Evolutionary conservation across 768 basidiomycete genomes (phyloP).

Genomic region (Suillus occidentalis): DNA sequence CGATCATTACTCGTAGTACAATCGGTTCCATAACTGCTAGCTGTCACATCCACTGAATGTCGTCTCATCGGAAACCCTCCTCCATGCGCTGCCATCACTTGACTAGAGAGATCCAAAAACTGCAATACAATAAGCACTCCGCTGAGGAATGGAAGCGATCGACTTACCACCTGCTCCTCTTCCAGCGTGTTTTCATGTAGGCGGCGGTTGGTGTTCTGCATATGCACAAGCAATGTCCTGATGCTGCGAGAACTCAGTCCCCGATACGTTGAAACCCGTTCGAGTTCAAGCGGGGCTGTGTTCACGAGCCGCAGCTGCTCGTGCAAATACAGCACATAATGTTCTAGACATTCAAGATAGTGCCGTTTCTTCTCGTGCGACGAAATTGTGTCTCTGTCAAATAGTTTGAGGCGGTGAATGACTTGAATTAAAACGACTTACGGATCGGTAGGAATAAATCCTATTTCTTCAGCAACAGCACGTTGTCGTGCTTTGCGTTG

Average conservation of each 20-base stretch:
- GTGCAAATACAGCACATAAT: conserved; percentile 67
- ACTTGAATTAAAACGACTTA: conserved; percentile 30
- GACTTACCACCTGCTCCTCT: conserved; percentile 57
- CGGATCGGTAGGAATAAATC: conserved; percentile 64
- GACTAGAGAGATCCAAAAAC: conserved; percentile 30
- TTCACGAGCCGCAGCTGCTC: conserved; percentile 56
- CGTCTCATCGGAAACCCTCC: conserved; percentile 29
- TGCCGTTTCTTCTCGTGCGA: conserved; percentile 78
- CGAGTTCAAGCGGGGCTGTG: conserved; percentile 44
- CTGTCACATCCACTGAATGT: conserved; percentile 27
- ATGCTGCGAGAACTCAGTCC: conserved; percentile 66
- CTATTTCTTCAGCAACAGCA: conserved; percentile 54
- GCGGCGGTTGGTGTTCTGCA: conserved; percentile 55
- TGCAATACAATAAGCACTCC: conserved; percentile 3
- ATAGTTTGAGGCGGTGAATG: background rate
- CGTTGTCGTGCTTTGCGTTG: conserved; percentile 59
- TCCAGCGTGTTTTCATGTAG: conserved; percentile 48
- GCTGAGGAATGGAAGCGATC: background rate
- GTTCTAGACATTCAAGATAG: conserved; percentile 72
- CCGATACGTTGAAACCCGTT: conserved; percentile 50
- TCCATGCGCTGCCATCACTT: conserved; percentile 28
- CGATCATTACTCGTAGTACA: background rate
- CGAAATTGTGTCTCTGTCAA: conserved; percentile 61
- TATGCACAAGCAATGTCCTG: conserved; percentile 69
- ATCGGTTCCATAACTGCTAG: background rate